These are phyloP conservation scores for Exsudoporus frostii DNA, from an alignment of 768 basidiomycete genomes.

Conservation along the genomic window DNA sequence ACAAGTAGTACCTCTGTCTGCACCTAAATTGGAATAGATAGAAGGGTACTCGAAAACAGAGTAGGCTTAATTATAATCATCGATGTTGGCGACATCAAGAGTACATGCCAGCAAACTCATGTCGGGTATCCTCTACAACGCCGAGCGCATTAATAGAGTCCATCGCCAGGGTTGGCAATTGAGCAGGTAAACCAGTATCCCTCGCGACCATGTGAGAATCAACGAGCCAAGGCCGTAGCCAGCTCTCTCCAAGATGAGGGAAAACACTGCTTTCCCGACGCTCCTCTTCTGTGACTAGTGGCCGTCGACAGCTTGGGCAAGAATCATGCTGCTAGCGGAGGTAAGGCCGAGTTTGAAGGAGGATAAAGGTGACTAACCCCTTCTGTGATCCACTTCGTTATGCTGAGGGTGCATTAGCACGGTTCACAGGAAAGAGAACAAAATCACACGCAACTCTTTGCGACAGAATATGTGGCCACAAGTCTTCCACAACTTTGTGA, in stretches of 20 bases:
- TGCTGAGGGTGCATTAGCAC: slow-evolving; percentile 40
- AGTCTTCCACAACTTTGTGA: slow-evolving; percentile 55
- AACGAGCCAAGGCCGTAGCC: slow-evolving; percentile 24
- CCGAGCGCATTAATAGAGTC: slow-evolving; percentile 15
- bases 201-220: slow-evolving; percentile 19
- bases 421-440: slow-evolving; percentile 1
- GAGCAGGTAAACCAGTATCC: slow-evolving; percentile 6
- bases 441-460: slow-evolving; percentile 57
- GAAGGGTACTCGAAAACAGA: slow-evolving; percentile 19
- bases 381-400: slow-evolving; percentile 58
- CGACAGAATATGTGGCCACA: slow-evolving; percentile 78
- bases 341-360: slow-evolving; percentile 6
- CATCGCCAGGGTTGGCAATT: slow-evolving; percentile 19
- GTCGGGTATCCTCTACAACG: slow-evolving; percentile 16
- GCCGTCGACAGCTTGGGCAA: slow-evolving; percentile 62
- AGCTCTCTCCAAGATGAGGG: slow-evolving; percentile 8
- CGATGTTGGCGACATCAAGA: slow-evolving; percentile 38
- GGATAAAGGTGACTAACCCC: slow-evolving; percentile 42
- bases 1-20: slow-evolving; percentile 23
- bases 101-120: slow-evolving; percentile 55
- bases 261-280: slow-evolving; percentile 9
- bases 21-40: slow-evolving; percentile 23
- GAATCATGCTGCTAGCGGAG: slow-evolving; percentile 48
- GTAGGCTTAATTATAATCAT: slow-evolving; percentile 11
- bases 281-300: slow-evolving; percentile 33